Conservation (phyloP, 2,329 filamentous ascomycete genomes). For the Scopulariopsis brevicaulis region DNA sequence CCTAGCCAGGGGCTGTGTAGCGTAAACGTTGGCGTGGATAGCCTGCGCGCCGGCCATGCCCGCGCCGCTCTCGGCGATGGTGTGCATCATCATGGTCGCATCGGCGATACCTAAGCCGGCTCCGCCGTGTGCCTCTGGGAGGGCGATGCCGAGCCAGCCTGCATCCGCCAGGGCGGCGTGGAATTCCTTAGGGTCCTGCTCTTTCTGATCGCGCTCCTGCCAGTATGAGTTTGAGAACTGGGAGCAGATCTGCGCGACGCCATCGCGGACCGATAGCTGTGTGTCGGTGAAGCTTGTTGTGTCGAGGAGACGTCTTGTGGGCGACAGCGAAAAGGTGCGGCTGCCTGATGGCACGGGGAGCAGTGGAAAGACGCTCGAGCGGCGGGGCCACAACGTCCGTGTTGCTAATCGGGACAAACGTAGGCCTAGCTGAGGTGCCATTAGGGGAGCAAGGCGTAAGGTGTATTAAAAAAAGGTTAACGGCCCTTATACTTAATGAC, state of each 20-base stretch:
- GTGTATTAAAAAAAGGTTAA: background rate
- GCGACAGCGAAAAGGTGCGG: conserved; percentile 22
- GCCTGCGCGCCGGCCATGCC: conserved; percentile 62
- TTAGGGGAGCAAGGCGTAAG: background rate
- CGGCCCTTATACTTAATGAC: background rate
- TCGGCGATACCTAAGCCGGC: conserved; percentile 69
- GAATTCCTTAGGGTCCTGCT: conserved; percentile 62
- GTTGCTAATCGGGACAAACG: background rate
- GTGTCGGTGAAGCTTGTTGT: conserved; percentile 60
- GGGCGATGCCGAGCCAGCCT: conserved; percentile 72
- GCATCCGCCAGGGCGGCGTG: conserved; percentile 63
- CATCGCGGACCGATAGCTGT: conserved; percentile 61
- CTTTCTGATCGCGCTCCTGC: conserved; percentile 60
- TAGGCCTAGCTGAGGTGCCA: background rate
- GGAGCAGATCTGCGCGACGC: conserved; percentile 55
- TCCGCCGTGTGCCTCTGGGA: conserved; percentile 65
- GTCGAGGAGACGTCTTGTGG: conserved; percentile 47
- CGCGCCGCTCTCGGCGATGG: conserved; percentile 66
- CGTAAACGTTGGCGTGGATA: conserved; percentile 59
- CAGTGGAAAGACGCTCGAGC: too few species aligned
- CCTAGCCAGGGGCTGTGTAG: conserved; percentile 62
- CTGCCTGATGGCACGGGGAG: too few species aligned
- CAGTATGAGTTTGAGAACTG: conserved; percentile 67
- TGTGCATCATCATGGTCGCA: conserved; percentile 81
- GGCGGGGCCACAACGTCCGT: background rate